Percentiles rank a stretch among this genome's conserved stretches.
Evolutionary conservation across 352 stramenopile genomes (phyloP).

Genomic region (Phytophthora idaei): DNA sequence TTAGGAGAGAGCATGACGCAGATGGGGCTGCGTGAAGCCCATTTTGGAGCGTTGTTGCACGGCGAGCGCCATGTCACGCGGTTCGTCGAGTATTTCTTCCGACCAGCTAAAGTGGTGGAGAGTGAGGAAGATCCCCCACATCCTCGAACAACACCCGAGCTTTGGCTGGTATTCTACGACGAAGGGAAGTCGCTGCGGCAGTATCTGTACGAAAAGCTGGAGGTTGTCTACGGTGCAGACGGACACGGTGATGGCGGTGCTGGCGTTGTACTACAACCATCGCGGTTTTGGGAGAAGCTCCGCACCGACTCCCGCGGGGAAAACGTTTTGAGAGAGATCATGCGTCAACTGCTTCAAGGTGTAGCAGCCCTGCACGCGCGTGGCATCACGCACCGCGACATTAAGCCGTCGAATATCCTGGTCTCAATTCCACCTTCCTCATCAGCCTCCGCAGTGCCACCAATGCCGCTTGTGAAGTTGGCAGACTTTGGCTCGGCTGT

Average conservation of each 20-base stretch:
- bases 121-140: conserved; percentile 15
- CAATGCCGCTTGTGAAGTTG: conserved; percentile 68
- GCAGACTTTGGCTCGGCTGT: conserved; percentile 91
- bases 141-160: conserved; percentile 44
- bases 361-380: conserved; percentile 88
- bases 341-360: conserved; percentile 93
- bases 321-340: conserved; percentile 88
- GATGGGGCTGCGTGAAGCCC: conserved; percentile 83
- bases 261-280: conserved; percentile 72
- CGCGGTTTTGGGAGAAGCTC: conserved; percentile 80
- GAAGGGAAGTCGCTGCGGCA: conserved; percentile 88
- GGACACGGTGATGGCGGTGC: conserved; percentile 15
- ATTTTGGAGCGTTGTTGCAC: conserved; percentile 70
- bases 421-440: conserved; percentile 40
- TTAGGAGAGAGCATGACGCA: conserved; percentile 63
- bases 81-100: conserved; percentile 92
- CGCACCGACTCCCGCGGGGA: conserved; percentile 57
- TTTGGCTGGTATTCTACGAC: conserved; percentile 92
- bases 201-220: conserved; percentile 82
- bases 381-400: conserved; percentile 92
- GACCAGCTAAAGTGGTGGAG: conserved; percentile 30
- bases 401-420: conserved; percentile 85
- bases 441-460: conserved; percentile 11
- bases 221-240: conserved; percentile 38
- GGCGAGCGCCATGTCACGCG: conserved; percentile 69